phyloP scores from a whole-genome alignment of 495 filamentous ascomycete genomes.

The Penicillium psychrofluorescens region DNA sequence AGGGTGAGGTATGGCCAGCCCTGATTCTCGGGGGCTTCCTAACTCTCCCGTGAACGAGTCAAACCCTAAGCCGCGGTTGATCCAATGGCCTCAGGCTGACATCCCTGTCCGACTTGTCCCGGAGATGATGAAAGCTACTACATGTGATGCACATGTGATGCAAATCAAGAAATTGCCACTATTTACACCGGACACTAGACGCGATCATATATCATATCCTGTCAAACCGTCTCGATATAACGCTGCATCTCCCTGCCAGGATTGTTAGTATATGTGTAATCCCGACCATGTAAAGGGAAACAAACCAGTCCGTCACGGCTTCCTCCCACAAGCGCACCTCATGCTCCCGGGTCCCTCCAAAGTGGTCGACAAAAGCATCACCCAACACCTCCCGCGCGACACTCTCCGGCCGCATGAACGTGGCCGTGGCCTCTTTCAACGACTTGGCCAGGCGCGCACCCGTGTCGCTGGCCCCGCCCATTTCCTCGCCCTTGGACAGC shows the following conservation, averaged over 20 bases:
- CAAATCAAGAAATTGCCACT: no score
- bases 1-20: no score
- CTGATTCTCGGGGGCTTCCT: neutral
- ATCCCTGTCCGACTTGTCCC: slow-evolving; percentile 3
- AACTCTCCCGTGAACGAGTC: slow-evolving; percentile 10
- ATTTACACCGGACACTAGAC: no score
- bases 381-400: slow-evolving; percentile 89
- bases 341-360: slow-evolving; percentile 84
- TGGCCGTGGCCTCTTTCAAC: slow-evolving; percentile 70
- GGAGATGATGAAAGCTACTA: neutral
- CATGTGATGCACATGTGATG: slow-evolving; percentile 6
- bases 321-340: slow-evolving; percentile 90
- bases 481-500: slow-evolving; percentile 70
- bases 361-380: slow-evolving; percentile 93
- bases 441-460: slow-evolving; percentile 67
- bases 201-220: neutral
- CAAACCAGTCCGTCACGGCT: slow-evolving; percentile 87
- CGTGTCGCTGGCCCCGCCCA: slow-evolving; percentile 56
- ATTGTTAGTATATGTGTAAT: slow-evolving; percentile 6
- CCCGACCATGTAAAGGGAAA: slow-evolving; percentile 6
- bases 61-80: neutral
- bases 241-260: slow-evolving; percentile 39
- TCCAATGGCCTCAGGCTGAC: neutral
- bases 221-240: slow-evolving; percentile 44
- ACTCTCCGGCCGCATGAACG: slow-evolving; percentile 67